Conservation (phyloP, 257 asterid species). For the Primulina eburnea region DNA sequence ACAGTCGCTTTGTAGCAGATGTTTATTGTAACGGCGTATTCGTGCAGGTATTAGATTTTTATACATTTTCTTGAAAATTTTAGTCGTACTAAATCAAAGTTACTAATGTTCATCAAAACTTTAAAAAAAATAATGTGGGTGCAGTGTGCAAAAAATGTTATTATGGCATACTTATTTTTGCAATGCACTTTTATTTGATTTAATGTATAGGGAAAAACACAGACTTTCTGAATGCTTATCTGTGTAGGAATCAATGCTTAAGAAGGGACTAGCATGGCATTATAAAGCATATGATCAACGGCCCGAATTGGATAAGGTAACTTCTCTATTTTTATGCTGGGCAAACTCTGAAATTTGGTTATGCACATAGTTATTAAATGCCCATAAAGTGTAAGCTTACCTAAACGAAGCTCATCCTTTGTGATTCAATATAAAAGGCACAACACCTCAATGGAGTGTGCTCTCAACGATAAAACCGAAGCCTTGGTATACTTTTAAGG, state of each 20-base stretch:
- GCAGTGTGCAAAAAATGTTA: background rate
- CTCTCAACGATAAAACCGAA: background rate
- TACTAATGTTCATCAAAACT: background rate
- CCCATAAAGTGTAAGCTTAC: background rate
- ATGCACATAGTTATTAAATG: background rate
- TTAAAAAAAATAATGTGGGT: background rate
- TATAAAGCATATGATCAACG: conserved; percentile 80
- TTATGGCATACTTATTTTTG: background rate
- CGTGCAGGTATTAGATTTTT: conserved; percentile 60
- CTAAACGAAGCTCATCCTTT: no score
- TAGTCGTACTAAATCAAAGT: background rate
- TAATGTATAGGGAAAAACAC: background rate
- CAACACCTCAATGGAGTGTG: background rate
- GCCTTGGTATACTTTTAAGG: background rate
- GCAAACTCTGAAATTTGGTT: background rate
- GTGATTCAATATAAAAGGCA: background rate
- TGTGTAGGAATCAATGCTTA: conserved; percentile 76
- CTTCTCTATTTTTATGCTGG: background rate
- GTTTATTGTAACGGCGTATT: conserved; percentile 80
- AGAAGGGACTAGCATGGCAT: conserved; percentile 95
- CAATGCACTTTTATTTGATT: background rate
- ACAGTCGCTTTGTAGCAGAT: conserved; percentile 82
- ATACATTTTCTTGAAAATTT: background rate
- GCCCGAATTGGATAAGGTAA: conserved; percentile 69
- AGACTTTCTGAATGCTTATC: background rate